Evolutionary conservation across 148 eudicot species (phyloP).

Genomic region (Fagopyrum esculentum): DNA sequence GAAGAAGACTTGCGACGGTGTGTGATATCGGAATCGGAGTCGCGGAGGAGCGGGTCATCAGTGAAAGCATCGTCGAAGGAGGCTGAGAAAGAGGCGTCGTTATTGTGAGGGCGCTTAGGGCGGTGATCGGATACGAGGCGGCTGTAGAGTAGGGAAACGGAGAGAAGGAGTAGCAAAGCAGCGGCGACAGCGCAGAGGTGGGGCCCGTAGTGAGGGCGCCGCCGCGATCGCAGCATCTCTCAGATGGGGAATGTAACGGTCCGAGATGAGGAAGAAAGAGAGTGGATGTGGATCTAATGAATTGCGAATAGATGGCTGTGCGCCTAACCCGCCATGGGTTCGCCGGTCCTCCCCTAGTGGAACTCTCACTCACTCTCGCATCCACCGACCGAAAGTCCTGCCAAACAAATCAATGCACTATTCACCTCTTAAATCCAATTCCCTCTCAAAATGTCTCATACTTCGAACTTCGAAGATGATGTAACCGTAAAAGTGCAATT

Average conservation of each 20-base stretch:
- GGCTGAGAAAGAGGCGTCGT: slow-evolving; percentile 17
- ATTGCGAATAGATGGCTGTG: neutral
- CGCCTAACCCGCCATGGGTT: neutral
- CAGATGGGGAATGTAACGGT: neutral
- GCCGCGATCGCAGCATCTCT: slow-evolving; percentile 42
- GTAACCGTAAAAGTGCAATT: too few relatives aligned
- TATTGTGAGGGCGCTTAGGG: slow-evolving; percentile 12
- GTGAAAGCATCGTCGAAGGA: slow-evolving; percentile 17
- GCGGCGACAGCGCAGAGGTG: slow-evolving; percentile 37
- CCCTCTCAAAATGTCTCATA: too few relatives aligned
- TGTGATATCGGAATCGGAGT: slow-evolving; percentile 22
- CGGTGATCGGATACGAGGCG: slow-evolving; percentile 38
- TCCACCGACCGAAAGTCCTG: too few relatives aligned
- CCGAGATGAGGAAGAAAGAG: neutral
- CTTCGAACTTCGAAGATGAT: too few relatives aligned
- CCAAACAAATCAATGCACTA: too few relatives aligned
- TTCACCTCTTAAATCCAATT: too few relatives aligned
- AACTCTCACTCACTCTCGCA: neutral
- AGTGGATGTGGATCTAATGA: slow-evolving; percentile 2
- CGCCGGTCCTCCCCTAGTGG: neutral
- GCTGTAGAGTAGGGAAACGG: slow-evolving; percentile 50
- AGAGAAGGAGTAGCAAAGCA: slow-evolving; percentile 51
- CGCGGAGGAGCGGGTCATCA: slow-evolving; percentile 23
- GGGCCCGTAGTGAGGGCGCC: slow-evolving; percentile 46
- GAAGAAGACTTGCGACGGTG: slow-evolving; percentile 1